A percentile compares a stretch with the other conserved stretches of the same genome.
These are phyloP conservation scores for Pseudopithomyces maydicus DNA, from an alignment of 2,329 filamentous ascomycete species.

Conservation along the genomic window DNA sequence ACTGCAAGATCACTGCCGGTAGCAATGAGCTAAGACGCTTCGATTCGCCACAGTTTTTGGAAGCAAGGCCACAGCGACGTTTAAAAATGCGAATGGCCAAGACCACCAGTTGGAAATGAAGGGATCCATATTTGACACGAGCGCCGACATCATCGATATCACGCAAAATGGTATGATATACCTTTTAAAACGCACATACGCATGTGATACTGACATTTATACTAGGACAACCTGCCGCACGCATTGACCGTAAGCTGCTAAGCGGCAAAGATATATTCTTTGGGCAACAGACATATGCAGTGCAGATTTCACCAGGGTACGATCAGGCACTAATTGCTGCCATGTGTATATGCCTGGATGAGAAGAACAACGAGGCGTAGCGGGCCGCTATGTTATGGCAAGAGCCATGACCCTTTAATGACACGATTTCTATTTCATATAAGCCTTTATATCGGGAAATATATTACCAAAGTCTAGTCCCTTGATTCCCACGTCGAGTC, in stretches of 20 bases:
- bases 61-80: constrained; percentile 62
- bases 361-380: constrained; percentile 43
- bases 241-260: constrained; percentile 64
- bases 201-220: constrained; percentile 21
- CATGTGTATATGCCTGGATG: constrained; percentile 71
- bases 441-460: too few species aligned
- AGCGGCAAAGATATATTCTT: constrained; percentile 63
- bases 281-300: constrained; percentile 68
- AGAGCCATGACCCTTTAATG: too few species aligned
- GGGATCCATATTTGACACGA: constrained; percentile 64
- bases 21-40: too few species aligned
- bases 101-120: constrained; percentile 56
- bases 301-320: constrained; percentile 67
- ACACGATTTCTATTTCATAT: too few species aligned
- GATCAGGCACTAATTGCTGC: constrained; percentile 70
- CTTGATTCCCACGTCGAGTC: too few species aligned
- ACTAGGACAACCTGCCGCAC: constrained; percentile 56
- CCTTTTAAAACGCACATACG: too few species aligned
- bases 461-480: too few species aligned
- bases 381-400: too few species aligned
- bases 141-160: constrained; percentile 63
- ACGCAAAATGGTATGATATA: constrained; percentile 38
- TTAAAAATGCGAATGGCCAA: too few species aligned
- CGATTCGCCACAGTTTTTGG: constrained; percentile 59
- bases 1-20: background rate